These are phyloP conservation scores for Aspergillus piperis DNA, from an alignment of 2,329 filamentous ascomycete genomes.

Conservation along the genomic window DNA sequence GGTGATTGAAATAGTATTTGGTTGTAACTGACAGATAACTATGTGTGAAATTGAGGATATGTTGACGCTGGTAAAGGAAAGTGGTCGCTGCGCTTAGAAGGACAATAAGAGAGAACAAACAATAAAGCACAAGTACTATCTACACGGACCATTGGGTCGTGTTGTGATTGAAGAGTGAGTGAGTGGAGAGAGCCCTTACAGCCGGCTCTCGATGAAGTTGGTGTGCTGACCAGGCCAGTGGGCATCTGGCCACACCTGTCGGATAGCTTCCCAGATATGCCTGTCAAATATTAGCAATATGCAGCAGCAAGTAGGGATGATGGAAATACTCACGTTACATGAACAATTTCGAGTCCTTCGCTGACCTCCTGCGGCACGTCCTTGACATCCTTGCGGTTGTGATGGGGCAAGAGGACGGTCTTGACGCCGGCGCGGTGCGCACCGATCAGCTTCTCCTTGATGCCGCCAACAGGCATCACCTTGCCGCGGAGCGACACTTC, in stretches of 20 bases:
- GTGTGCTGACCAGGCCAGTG: constrained; percentile 77
- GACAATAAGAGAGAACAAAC: constrained; percentile 10
- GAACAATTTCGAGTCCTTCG: constrained; percentile 81
- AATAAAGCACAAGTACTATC: constrained; percentile 1
- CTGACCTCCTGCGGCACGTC: constrained; percentile 89
- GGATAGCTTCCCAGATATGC: constrained; percentile 93
- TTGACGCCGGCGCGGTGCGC: constrained; percentile 91
- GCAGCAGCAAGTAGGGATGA: neutral
- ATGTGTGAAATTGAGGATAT: neutral
- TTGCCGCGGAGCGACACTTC: constrained; percentile 79
- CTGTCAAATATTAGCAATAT: constrained; percentile 45
- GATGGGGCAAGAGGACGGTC: constrained; percentile 82
- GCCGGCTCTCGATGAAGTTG: constrained; percentile 72
- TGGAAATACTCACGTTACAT: constrained; percentile 69
- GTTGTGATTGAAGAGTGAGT: neutral
- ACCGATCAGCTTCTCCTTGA: constrained; percentile 98
- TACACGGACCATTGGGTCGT: neutral
- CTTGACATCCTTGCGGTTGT: constrained; percentile 88
- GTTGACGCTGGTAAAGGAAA: constrained; percentile 3
- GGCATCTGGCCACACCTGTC: constrained; percentile 85
- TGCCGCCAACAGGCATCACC: constrained; percentile 91
- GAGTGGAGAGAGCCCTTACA: constrained; percentile 52
- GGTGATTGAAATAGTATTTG: too few relatives aligned
- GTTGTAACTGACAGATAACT: neutral
- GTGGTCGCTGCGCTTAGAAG: neutral